Evolutionary conservation across 805 yeast species (phyloP).

Genomic region (Wickerhamiella qilinensis): DNA sequence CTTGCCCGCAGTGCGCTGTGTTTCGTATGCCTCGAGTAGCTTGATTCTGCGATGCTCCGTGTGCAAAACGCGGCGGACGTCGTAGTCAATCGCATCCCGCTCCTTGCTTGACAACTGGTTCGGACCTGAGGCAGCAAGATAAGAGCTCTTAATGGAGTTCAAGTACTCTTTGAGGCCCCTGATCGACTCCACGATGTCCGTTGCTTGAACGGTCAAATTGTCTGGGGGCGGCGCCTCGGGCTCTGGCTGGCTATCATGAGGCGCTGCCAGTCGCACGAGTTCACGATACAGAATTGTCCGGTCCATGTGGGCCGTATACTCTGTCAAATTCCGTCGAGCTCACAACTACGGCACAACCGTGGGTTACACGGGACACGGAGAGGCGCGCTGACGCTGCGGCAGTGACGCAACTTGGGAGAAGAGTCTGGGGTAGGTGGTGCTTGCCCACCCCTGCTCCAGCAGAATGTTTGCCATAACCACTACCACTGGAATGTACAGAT

Average conservation of each 20-base stretch:
- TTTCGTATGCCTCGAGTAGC: slow-evolving; percentile 10
- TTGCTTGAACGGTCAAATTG: slow-evolving; percentile 16
- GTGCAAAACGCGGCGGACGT: slow-evolving; percentile 22
- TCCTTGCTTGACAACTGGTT: slow-evolving; percentile 21
- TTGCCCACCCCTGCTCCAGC: no score
- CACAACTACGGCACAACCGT: no score
- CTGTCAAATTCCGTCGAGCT: no score
- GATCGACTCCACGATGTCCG: slow-evolving; percentile 11
- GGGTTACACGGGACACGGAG: no score
- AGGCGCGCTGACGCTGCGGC: no score
- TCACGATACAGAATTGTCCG: slow-evolving; percentile 15
- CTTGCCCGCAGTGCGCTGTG: slow-evolving; percentile 4
- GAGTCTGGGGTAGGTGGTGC: no score
- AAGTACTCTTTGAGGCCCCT: slow-evolving; percentile 13
- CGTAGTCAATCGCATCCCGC: slow-evolving; percentile 25
- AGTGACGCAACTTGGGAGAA: no score
- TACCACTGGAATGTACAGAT: no score
- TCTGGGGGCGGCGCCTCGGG: slow-evolving; percentile 9
- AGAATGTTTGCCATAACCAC: no score
- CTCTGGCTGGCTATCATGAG: slow-evolving; percentile 1
- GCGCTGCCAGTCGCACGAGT: slow-evolving; percentile 14
- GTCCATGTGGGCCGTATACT: slow-evolving; percentile 8
- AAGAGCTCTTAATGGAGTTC: slow-evolving; percentile 16
- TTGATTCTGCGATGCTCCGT: slow-evolving; percentile 17
- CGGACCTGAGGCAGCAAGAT: slow-evolving; percentile 17